Percentiles rank a stretch among this genome's conserved stretches.
Conservation (phyloP, 805 yeast species). For the Wickerhamomyces mucosus region DNA sequence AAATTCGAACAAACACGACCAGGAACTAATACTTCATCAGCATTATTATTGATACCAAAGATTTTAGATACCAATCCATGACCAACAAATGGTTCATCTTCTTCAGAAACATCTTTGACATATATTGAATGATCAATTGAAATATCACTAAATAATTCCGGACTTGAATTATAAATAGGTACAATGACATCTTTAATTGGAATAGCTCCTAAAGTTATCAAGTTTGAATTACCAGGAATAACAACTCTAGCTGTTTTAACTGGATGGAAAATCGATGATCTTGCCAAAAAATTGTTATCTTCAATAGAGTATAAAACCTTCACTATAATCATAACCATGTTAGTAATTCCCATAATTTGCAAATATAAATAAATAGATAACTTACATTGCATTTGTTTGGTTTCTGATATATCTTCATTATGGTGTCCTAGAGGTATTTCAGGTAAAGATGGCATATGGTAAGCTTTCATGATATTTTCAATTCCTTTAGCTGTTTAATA, state of each 20-base stretch:
- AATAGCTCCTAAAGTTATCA: conserved; percentile 33
- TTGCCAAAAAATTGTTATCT: conserved; percentile 31
- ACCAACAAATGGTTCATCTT: conserved; percentile 42
- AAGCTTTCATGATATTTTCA: conserved; percentile 16
- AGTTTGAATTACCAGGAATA: conserved; percentile 30
- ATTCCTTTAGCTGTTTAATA: neutral
- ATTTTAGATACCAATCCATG: conserved; percentile 32
- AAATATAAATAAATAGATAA: neutral
- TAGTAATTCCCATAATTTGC: neutral
- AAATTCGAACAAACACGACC: conserved; percentile 51
- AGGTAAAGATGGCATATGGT: conserved; percentile 23
- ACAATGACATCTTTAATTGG: conserved; percentile 37
- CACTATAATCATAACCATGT: conserved; percentile 7
- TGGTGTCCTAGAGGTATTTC: conserved; percentile 17
- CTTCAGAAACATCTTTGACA: conserved; percentile 39
- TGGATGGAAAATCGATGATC: conserved; percentile 25
- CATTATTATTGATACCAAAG: conserved; percentile 8
- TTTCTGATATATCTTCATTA: conserved; percentile 9
- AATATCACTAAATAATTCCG: conserved; percentile 29
- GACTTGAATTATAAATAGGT: conserved; percentile 34
- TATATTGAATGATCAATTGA: conserved; percentile 36
- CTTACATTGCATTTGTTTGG: conserved; percentile 17
- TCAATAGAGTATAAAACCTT: conserved; percentile 35
- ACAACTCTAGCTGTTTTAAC: conserved; percentile 36
- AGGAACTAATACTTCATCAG: conserved; percentile 34